These are phyloP conservation scores for Pelargonium fulgidum DNA, from an alignment of 441 rosid species.

Conservation along the genomic window DNA sequence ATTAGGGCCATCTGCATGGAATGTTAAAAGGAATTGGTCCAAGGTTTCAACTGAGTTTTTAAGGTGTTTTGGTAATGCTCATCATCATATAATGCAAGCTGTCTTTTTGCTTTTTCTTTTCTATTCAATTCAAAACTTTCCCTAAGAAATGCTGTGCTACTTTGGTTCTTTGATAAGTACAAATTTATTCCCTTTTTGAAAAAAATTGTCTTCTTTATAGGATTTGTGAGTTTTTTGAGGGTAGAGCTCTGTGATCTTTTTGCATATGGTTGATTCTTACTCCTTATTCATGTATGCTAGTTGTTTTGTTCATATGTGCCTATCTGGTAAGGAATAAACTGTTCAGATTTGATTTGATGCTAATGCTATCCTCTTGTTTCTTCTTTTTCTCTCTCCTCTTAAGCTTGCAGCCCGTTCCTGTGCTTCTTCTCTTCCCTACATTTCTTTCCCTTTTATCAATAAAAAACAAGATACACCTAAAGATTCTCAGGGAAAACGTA, in stretches of 20 bases:
- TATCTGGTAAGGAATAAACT: conserved; percentile 28
- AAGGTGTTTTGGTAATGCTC: neutral
- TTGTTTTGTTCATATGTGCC: conserved; percentile 18
- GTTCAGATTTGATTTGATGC: conserved; percentile 23
- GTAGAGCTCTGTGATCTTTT: conserved; percentile 13
- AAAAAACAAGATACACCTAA: conserved; percentile 12
- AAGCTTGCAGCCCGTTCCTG: conserved; percentile 16
- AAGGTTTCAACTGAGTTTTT: neutral
- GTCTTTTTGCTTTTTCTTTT: neutral
- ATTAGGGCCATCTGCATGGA: conserved; percentile 2
- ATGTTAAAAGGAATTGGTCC: conserved; percentile 1
- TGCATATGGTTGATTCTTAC: conserved; percentile 13
- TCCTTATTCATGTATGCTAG: conserved; percentile 26
- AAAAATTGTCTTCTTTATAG: neutral
- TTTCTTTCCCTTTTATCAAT: conserved; percentile 11
- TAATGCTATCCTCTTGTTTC: conserved; percentile 11
- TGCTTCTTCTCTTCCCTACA: conserved; percentile 12
- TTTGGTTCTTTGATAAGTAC: conserved; percentile 1
- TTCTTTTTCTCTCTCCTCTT: conserved; percentile 6
- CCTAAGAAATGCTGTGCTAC: neutral
- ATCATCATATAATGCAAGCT: neutral
- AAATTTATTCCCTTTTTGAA: conserved; percentile 3
- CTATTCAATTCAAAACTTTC: conserved; percentile 9
- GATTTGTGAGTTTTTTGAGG: neutral
- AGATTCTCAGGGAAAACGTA: conserved; percentile 18